phyloP scores from a whole-genome alignment of 352 stramenopile species.

The Globisporangium recalcitrans region DNA sequence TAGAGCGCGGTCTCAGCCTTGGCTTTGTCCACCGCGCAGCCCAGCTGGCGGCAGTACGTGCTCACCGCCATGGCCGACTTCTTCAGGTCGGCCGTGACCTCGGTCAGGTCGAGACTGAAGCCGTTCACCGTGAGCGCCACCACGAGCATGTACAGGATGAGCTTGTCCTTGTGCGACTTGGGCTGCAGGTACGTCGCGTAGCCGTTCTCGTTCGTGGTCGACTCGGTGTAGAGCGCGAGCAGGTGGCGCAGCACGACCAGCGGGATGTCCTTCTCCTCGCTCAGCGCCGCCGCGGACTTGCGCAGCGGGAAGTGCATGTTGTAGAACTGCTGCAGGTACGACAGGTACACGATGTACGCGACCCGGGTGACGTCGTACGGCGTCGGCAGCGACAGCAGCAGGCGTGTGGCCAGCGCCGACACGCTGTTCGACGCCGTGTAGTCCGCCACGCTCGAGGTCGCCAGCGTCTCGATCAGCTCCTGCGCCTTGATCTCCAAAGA shows the following conservation, averaged over 20 bases:
- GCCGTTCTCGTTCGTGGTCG: conserved; percentile 45
- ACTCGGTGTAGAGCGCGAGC: conserved; percentile 63
- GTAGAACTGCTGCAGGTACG: conserved; percentile 69
- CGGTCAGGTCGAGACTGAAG: conserved; percentile 73
- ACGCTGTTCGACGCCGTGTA: conserved; percentile 43
- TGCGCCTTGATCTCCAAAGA: conserved; percentile 71
- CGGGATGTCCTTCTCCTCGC: conserved; percentile 71
- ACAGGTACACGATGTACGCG: conserved; percentile 64
- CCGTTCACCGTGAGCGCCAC: conserved; percentile 67
- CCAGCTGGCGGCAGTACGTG: conserved; percentile 67
- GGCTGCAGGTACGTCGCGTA: conserved; percentile 65
- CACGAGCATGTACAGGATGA: conserved; percentile 70
- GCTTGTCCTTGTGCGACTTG: conserved; percentile 79
- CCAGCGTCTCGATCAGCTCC: conserved; percentile 59
- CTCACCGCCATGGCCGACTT: conserved; percentile 40
- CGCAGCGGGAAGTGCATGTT: conserved; percentile 52
- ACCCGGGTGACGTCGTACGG: conserved; percentile 72
- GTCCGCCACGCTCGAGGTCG: conserved; percentile 50
- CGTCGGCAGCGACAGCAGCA: conserved; percentile 62
- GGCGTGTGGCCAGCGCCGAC: conserved; percentile 44
- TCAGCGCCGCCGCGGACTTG: conserved; percentile 62
- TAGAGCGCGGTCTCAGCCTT: conserved; percentile 61
- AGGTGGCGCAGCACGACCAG: conserved; percentile 66
- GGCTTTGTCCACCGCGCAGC: conserved; percentile 63
- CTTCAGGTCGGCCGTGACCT: conserved; percentile 68